Percentiles rank a stretch among this genome's conserved stretches.
Conservation (phyloP, 106 monocot species). For the Dioscorea dumetorum region DNA sequence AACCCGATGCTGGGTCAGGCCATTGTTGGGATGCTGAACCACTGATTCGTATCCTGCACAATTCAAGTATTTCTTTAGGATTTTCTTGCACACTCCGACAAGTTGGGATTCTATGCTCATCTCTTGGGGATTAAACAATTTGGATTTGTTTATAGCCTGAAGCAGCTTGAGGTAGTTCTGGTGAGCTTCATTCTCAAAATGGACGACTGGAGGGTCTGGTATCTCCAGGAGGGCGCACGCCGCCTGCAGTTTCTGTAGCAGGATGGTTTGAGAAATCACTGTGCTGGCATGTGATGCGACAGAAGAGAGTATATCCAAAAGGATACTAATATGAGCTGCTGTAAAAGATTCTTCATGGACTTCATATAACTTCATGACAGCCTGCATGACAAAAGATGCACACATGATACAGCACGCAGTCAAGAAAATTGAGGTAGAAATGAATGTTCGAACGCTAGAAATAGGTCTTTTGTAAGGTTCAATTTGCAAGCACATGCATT, state of each 20-base stretch:
- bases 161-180: conserved; percentile 63
- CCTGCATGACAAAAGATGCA: conserved; percentile 21
- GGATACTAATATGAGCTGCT: conserved; percentile 31
- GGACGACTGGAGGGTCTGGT: conserved; percentile 71
- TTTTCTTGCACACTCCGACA: conserved; percentile 42
- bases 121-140: conserved; percentile 26
- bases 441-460: too few relatives aligned
- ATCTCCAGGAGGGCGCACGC: conserved; percentile 71
- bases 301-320: conserved; percentile 65
- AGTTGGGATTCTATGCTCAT: conserved; percentile 43
- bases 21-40: conserved; percentile 6
- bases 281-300: conserved; percentile 65
- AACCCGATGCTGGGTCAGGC: conserved; percentile 29
- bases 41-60: conserved; percentile 41
- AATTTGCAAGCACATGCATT: too few relatives aligned
- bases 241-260: conserved; percentile 56
- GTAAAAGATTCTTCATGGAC: conserved; percentile 34
- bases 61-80: conserved; percentile 63
- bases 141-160: conserved; percentile 24
- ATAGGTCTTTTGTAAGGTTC: too few relatives aligned
- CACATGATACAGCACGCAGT: too few relatives aligned
- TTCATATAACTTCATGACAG: conserved; percentile 57
- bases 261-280: conserved; percentile 25
- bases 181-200: conserved; percentile 79
- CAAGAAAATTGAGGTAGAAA: too few relatives aligned